Conservation (phyloP, 2,329 filamentous ascomycete species). For the Ceratocystis ficicola region DNA sequence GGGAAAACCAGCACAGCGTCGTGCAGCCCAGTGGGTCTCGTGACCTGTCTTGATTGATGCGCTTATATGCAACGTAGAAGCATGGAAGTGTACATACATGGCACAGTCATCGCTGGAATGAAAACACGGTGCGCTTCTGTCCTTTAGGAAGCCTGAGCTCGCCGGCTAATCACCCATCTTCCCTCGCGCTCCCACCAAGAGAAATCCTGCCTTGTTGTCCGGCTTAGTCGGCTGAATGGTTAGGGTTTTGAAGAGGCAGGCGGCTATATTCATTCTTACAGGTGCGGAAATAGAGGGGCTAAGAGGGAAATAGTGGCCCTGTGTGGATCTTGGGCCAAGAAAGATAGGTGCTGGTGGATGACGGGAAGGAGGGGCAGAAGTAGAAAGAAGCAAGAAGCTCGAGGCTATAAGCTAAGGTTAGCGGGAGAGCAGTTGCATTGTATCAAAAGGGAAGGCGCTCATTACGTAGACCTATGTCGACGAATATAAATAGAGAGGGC, state of each 20-base stretch:
- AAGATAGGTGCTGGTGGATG: background rate
- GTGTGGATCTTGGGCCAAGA: background rate
- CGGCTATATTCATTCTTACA: slow-evolving; percentile 1
- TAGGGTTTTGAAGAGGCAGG: background rate
- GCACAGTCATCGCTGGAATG: background rate
- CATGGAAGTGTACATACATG: too few relatives aligned
- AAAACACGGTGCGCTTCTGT: background rate
- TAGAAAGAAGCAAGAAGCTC: background rate
- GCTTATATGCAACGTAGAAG: background rate
- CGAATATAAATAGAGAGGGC: background rate
- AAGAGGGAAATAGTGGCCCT: background rate
- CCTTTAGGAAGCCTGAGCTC: background rate
- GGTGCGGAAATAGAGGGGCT: slow-evolving; percentile 2
- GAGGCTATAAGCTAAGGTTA: background rate
- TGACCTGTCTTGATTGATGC: slow-evolving; percentile 1
- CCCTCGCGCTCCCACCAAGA: background rate
- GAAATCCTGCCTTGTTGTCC: background rate
- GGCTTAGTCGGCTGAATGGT: background rate
- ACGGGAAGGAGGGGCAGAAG: background rate
- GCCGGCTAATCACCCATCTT: background rate
- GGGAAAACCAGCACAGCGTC: background rate
- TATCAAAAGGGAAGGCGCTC: background rate
- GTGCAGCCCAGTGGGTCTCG: background rate
- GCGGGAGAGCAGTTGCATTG: background rate
- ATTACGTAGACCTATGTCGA: background rate